Conservation (phyloP, 139 green algal genomes). For the Chlorella vulgaris region DNA sequence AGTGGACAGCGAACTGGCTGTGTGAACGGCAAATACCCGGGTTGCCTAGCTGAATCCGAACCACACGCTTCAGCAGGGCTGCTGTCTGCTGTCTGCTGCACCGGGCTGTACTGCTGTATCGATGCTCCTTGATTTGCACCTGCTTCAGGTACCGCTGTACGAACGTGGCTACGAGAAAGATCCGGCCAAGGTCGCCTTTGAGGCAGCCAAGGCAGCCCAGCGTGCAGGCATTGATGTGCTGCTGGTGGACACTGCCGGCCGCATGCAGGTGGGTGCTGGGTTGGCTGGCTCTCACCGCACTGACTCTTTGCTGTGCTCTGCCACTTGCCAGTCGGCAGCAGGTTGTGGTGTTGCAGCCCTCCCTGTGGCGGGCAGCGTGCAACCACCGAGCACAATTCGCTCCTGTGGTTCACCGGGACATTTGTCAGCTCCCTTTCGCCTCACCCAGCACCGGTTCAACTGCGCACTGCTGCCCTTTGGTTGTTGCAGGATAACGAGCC, state of each 20-base stretch:
- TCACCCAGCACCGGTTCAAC: no score
- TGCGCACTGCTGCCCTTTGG: not conserved
- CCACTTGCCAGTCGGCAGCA: not conserved
- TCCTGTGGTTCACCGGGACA: not conserved
- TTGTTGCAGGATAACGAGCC: slow-evolving; percentile 97
- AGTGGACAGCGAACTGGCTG: no score
- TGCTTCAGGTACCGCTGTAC: slow-evolving; percentile 89
- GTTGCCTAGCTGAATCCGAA: no score
- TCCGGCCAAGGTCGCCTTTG: slow-evolving; percentile 87
- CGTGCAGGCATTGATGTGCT: slow-evolving; percentile 86
- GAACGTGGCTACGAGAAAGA: slow-evolving; percentile 99
- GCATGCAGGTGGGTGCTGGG: slow-evolving; percentile 18
- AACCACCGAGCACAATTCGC: no score
- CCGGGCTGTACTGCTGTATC: not conserved
- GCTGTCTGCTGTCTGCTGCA: not conserved
- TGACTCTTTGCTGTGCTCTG: not conserved
- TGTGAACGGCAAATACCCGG: no score
- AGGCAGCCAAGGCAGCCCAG: slow-evolving; percentile 87
- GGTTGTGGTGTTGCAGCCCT: no score
- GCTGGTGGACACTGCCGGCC: slow-evolving; percentile 97
- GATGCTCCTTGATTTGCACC: no score
- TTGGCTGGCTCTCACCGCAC: no score
- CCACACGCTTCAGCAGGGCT: not conserved
- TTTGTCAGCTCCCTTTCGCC: no score
- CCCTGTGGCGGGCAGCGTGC: no score